Evolutionary conservation across 1,284 basidiomycete genomes (phyloP), one percentile per base, ranked within the genome.

Genomic region (Hypsizygus ulmarius): DNA sequence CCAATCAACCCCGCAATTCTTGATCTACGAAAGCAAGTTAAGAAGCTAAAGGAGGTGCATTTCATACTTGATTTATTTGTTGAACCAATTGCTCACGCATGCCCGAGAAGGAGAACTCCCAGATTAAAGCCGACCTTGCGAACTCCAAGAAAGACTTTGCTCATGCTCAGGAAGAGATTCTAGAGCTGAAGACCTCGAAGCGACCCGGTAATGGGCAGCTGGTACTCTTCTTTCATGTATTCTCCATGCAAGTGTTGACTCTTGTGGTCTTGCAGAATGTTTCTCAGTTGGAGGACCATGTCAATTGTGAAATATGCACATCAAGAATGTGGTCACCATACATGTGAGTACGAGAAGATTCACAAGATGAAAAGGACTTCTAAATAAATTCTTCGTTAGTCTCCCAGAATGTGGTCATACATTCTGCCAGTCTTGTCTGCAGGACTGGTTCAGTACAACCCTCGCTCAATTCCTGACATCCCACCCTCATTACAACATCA

Each of bases 381-480:
- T 47, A 49, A 49, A 53, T 29, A 35, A 25, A 11, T 48, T 11
- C 25, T 32, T 39, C 21, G 45, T 27, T 53, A 85, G 82, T 16
- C 71, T 87, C 25, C 64, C 76, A 3, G 75, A 72, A 33, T 89
- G 86, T 47, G 86, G 86, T 5, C 86, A 89, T 64, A 76, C 77
- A 0, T 88, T 83, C 61, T 88, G 86, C 59, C 66, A 75, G 51
- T 61, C 60, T 5, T 89, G 86, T 55, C 68, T 89, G 5, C 67
- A 73, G 38, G 77, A 82, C 57, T 88, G 86, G 86, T 86, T 89
- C 57, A 66, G 64, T 49, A 74, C 76, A 6, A 73, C 66, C 0
- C 73, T 77, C 40, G 65, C 65, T 0, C 73, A 77, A 50, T 78
- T 83, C 55, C 67, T 79, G 55, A 54, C 62, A 6, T 51, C 60